Base-by-base conservation (phyloP, 225 moss, liverwort and hornwort species). In the Pleurozium schreberi region DNA sequence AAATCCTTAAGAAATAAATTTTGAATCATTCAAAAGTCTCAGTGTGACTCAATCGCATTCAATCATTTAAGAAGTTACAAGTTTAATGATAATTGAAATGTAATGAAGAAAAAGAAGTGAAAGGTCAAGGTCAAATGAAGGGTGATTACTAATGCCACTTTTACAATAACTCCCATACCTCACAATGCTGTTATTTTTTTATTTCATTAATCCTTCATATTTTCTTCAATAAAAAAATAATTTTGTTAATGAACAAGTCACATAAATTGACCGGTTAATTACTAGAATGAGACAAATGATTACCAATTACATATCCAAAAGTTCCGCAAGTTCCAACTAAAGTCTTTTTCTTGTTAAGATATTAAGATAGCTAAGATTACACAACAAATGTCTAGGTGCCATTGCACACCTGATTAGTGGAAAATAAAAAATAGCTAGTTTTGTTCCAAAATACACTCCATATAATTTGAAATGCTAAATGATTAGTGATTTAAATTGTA, bases 401-500 rank as follows among this genome's bases (percentile, higher is more conserved):
- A 59, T 59, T 42, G 28, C 12, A 59, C 18, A 40, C 28, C 12
- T n/a, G n/a, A 28, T 40, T 40, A 26, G 47, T n/a, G 20, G 2
- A 28, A 28, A 59, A 40, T 59, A 42, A 42, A 42, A 80, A 25
- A 17, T 64, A 26, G 9, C 15, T 47, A 7, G 23, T 10, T 64
- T 34, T 15, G 36, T 36, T 49, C 14, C 4, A 64, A 0, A 47
- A 23, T 65, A 65, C 12, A 50, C 18, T 65, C 3, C 3, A 36
- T 38, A 11, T 25, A 47, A 4, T 42, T 0, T 26, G 0, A 0
- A 62, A 50, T 0, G 12, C 22, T 14, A 63, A 42, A 59, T 45
- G 66, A 68, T 9, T 22, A 67, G 6, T 45, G 14, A 65, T 53
- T 22, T 52, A 34, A 50, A 59, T 69, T 88, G 2, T 25, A 60